phyloP scores from a whole-genome alignment of 2,329 filamentous ascomycete genomes.

The Fusarium gaditjirri region DNA sequence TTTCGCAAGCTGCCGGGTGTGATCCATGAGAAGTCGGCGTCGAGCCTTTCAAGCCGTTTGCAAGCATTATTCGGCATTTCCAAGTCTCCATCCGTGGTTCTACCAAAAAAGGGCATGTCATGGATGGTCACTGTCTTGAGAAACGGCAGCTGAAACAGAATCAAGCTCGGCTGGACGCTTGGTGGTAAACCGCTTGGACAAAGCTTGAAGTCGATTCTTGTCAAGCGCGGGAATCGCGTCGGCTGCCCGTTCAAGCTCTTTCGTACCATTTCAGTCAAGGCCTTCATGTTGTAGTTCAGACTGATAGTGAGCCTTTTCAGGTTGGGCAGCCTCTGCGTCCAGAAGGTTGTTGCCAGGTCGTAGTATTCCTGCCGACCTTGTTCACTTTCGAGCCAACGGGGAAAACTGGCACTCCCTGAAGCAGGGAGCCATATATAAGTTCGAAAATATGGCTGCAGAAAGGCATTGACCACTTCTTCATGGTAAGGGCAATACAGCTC shows the following conservation, averaged over 20 bases:
- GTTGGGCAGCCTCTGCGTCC: not conserved
- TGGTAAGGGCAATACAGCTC: not conserved
- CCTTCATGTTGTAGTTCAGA: not conserved
- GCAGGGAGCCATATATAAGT: not conserved
- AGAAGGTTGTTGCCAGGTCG: not conserved
- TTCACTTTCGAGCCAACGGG: not conserved
- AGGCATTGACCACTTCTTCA: not conserved
- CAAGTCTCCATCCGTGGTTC: not conserved
- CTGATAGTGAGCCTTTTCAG: not conserved
- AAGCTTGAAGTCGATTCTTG: not conserved
- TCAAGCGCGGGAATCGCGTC: not conserved
- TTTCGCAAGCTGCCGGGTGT: not conserved
- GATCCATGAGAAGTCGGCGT: not conserved
- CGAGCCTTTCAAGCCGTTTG: not conserved
- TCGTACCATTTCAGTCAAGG: not conserved
- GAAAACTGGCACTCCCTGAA: not conserved
- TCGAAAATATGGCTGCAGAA: not conserved
- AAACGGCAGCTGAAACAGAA: not conserved
- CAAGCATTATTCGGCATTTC: not conserved
- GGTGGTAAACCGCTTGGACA: too few species aligned
- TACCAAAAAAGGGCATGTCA: not conserved
- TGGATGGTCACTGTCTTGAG: not conserved
- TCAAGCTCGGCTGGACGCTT: not conserved
- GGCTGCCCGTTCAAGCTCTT: not conserved
- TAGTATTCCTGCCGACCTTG: not conserved